These are phyloP conservation scores for Meredithiella fracta DNA, from an alignment of 2,329 filamentous ascomycete genomes.

Conservation along the genomic window DNA sequence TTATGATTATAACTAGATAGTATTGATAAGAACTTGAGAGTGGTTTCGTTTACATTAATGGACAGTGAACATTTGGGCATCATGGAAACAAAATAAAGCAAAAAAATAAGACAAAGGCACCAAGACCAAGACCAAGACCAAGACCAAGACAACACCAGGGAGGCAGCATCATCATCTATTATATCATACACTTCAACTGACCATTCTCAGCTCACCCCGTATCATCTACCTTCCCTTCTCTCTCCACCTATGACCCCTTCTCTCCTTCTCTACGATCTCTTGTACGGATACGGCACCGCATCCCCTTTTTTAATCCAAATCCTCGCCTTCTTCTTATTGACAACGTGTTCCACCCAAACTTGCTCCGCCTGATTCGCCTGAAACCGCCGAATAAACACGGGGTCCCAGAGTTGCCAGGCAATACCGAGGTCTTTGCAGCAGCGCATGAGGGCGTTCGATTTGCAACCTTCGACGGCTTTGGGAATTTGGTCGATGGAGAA, in stretches of 20 bases:
- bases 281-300: constrained; percentile 47
- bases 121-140: not conserved
- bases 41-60: not conserved
- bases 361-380: constrained; percentile 59
- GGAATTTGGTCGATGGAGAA: constrained; percentile 82
- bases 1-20: constrained; percentile 2
- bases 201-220: not conserved
- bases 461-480: constrained; percentile 89
- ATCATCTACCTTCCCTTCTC: not conserved
- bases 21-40: not conserved
- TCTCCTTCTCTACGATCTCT: constrained; percentile 18
- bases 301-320: constrained; percentile 69
- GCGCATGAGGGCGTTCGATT: constrained; percentile 92
- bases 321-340: constrained; percentile 77
- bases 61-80: not conserved
- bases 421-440: constrained; percentile 97
- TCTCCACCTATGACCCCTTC: not conserved
- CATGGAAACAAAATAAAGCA: not conserved
- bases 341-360: constrained; percentile 74
- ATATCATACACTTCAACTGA: no score
- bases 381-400: constrained; percentile 71
- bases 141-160: no score
- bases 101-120: not conserved
- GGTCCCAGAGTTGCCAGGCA: constrained; percentile 92
- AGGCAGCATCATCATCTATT: no score